These are phyloP conservation scores for Protea cynaroides DNA, from an alignment of 164 flowering plant genomes.

Conservation along the genomic window DNA sequence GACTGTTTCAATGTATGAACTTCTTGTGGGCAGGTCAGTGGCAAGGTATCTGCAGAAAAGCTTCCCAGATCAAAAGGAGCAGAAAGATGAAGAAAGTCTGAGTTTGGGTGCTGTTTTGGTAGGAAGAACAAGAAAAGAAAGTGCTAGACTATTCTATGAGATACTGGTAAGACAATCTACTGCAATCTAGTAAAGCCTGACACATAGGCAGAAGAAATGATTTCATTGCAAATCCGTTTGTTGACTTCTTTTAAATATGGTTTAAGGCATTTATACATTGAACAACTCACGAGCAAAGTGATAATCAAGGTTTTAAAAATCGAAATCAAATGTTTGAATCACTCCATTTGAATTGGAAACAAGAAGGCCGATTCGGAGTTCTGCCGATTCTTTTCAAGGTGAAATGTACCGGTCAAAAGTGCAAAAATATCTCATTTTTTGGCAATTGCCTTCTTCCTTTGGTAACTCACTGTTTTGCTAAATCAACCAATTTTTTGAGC, in stretches of 20 bases:
- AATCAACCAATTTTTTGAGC: too few species aligned
- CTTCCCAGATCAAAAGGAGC: slow-evolving; percentile 22
- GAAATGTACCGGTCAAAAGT: too few species aligned
- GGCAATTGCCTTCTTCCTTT: too few species aligned
- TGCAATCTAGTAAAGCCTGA: not conserved
- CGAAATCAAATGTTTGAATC: too few species aligned
- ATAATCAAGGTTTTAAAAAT: too few species aligned
- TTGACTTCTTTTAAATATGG: not conserved
- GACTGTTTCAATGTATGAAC: not conserved
- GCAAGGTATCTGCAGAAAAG: slow-evolving; percentile 34
- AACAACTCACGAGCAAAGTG: not conserved
- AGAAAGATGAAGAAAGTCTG: slow-evolving; percentile 25
- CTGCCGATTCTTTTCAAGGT: too few species aligned
- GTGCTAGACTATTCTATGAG: slow-evolving; percentile 70
- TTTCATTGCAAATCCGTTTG: not conserved
- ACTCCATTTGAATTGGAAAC: too few species aligned
- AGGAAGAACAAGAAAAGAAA: slow-evolving; percentile 44
- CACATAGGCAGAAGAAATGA: not conserved
- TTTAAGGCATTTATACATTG: not conserved
- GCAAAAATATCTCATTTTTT: too few species aligned
- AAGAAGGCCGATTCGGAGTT: too few species aligned
- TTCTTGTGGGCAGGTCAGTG: slow-evolving; percentile 39
- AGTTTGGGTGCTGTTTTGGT: slow-evolving; percentile 31
- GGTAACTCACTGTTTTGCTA: too few species aligned
- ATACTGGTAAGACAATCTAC: slow-evolving; percentile 46